Evolutionary conservation across 108 stramenopile genomes (phyloP).

Genomic region (Schizochytrium sp.): DNA sequence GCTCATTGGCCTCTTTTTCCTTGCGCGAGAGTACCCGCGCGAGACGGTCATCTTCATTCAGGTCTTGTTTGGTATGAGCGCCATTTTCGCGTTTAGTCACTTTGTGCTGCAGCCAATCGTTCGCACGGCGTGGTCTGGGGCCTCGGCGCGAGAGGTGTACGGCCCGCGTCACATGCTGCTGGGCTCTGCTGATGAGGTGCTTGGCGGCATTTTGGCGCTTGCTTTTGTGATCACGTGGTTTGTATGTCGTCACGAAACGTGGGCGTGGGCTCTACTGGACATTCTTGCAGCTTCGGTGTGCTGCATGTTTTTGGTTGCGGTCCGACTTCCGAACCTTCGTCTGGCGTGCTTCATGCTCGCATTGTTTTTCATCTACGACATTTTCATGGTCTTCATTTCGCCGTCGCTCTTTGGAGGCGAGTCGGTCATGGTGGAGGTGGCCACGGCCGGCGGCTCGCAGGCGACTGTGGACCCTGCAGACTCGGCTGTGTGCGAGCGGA

Average conservation of each 20-base stretch:
- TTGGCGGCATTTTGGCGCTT: not conserved
- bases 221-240: not conserved
- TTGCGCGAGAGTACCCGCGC: not conserved
- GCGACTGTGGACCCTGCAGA: not conserved
- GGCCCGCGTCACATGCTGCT: not conserved
- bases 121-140: not conserved
- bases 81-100: not conserved
- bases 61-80: not conserved
- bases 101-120: not conserved
- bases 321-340: not conserved
- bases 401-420: not conserved
- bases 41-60: not conserved
- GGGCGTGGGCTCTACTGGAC: not conserved
- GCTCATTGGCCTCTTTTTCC: not conserved
- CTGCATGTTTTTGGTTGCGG: not conserved
- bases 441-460: slow-evolving; percentile 11
- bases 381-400: slow-evolving; percentile 29
- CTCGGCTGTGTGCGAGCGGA: not conserved
- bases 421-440: slow-evolving; percentile 23
- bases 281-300: not conserved
- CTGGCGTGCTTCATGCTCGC: not conserved
- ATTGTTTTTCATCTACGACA: slow-evolving; percentile 16
- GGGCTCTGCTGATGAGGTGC: not conserved
- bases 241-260: not conserved
- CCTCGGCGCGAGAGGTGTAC: not conserved